Base-by-base conservation (phyloP, 1,139 yeast species). In the Scheffersomyces titani region DNA sequence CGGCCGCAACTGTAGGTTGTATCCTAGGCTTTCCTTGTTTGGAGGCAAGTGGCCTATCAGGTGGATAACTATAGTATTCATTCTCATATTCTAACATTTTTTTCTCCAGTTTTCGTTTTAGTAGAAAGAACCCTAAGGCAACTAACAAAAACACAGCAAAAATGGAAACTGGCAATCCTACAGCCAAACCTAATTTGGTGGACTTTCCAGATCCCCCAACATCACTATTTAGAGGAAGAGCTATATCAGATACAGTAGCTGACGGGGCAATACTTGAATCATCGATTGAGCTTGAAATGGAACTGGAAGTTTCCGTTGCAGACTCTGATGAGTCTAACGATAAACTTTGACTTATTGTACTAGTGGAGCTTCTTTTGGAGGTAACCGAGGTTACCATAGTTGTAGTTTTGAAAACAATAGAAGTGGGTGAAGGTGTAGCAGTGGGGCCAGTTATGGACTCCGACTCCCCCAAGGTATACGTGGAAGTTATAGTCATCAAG, bases 151-250 rank as follows among this genome's bases (percentile, higher is more conserved):
- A 66, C 3, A 77, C 22, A 0, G 67, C 64, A 16, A 77, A 63
- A 5, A 76, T 63, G 0, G 80, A 79, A 6, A 77, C 62, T 2
- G 83, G 83, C n/a, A 80, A 70, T 0, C 83, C 83, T 6, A 80
- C 66, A 3, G 82, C 81, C 54, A 79, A 65, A 0, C 82, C 82
- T 20, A 78, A 63, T 11, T 71, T 70, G 24, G 60, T 51, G 16
- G 65, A 61, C 19, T 57, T 56, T 36, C 55, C 54, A 6, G 54
- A 44, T 46, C 47, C 47, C 44, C 16, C 18, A 30, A 47, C 6
- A 9, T 40, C 47, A 9, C 51, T n/a, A 30, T 47, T 36, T 13
- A 30, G 30, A 51, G 19, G 16, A 3, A 19, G 9, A 9, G 40
- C 22, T 11, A 44, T 13, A 11, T 40, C 16, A 2, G 49, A 46